Evolutionary conservation across 306 rosid species (phyloP).

Genomic region (Luffa acutangula): DNA sequence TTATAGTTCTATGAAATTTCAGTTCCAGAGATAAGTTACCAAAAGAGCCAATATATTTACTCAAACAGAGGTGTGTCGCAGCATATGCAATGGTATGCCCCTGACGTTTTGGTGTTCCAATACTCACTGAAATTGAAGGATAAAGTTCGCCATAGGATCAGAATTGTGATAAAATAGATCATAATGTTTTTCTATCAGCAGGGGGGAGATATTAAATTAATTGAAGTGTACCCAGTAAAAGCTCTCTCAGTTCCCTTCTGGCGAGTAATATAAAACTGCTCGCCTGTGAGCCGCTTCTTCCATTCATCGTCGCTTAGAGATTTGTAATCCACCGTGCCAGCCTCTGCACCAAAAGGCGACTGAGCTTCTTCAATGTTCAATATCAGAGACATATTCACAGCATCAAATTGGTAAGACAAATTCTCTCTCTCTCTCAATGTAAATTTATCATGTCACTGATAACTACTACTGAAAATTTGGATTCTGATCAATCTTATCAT

Average conservation of each 20-base stretch:
- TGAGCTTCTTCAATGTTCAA: background rate
- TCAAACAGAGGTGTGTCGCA: conserved; percentile 82
- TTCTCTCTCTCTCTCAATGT: background rate
- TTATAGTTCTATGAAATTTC: background rate
- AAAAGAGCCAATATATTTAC: conserved; percentile 31
- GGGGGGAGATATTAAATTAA: background rate
- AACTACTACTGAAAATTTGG: background rate
- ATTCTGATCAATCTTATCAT: background rate
- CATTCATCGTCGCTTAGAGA: conserved; percentile 52
- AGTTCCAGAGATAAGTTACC: background rate
- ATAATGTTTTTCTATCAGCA: background rate
- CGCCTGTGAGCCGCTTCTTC: conserved; percentile 57
- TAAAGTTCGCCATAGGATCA: background rate
- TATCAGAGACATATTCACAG: background rate
- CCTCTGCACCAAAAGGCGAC: conserved; percentile 31
- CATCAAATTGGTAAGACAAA: background rate
- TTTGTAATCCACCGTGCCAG: conserved; percentile 38
- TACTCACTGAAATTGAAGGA: conserved; percentile 43
- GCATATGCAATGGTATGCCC: conserved; percentile 75
- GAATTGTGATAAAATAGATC: background rate
- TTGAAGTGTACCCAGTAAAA: conserved; percentile 56
- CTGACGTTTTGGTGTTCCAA: conserved; percentile 79
- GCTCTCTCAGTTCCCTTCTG: conserved; percentile 95
- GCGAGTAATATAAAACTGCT: conserved; percentile 73
- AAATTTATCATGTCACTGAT: background rate